Percentiles rank a stretch among this genome's conserved stretches.
Evolutionary conservation across 1,284 basidiomycete species (phyloP).

Genomic region (Trichosporon inkin): DNA sequence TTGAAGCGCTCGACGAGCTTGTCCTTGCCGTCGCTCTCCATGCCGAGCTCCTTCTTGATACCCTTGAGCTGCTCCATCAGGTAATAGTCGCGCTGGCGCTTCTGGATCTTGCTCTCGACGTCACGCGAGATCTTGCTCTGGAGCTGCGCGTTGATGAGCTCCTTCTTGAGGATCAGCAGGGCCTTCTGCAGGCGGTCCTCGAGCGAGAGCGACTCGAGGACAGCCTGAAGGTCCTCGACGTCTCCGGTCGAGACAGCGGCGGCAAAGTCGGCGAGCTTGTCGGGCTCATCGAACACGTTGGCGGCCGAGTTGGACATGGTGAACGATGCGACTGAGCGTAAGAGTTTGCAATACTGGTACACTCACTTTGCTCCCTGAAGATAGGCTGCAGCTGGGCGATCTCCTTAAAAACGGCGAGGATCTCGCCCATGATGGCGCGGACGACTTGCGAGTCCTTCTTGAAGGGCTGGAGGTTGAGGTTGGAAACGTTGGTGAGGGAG

Average conservation of each 20-base stretch:
- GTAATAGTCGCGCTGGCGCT: constrained; percentile 95
- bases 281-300: constrained; percentile 98
- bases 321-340: constrained; percentile 58
- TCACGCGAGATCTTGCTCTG: constrained; percentile 93
- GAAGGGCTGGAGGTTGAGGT: constrained; percentile 74
- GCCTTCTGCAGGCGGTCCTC: constrained; percentile 89
- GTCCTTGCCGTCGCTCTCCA: constrained; percentile 91
- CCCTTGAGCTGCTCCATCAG: constrained; percentile 98
- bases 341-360: not conserved
- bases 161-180: constrained; percentile 91
- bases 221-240: constrained; percentile 83
- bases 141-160: constrained; percentile 93
- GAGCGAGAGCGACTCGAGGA: constrained; percentile 79
- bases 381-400: constrained; percentile 95
- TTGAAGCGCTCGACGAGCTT: constrained; percentile 95
- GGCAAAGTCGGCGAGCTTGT: constrained; percentile 96
- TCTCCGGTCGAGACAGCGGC: constrained; percentile 93
- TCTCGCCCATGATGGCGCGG: constrained; percentile 92
- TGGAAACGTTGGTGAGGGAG: constrained; percentile 86
- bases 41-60: constrained; percentile 97
- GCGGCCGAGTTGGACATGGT: constrained; percentile 89
- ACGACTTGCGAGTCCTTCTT: constrained; percentile 92
- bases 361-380: constrained; percentile 84
- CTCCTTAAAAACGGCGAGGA: constrained; percentile 97
- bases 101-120: constrained; percentile 94